Percentiles rank a stretch among this genome's conserved stretches.
Evolutionary conservation across 208 protist genomes (phyloP).

Genomic region (Perkinsela sp.): DNA sequence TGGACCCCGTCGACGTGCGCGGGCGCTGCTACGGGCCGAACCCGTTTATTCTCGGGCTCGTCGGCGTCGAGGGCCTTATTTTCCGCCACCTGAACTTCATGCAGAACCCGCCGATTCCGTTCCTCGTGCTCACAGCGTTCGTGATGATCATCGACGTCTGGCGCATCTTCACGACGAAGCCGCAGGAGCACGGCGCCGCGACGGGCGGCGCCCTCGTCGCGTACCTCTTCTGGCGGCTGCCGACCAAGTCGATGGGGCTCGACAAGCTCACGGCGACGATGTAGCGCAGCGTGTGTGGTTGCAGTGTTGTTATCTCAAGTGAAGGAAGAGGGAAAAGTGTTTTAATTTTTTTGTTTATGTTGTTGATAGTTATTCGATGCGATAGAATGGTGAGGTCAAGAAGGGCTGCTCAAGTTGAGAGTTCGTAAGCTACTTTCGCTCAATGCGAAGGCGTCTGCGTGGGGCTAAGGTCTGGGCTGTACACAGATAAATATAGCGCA

Average conservation of each 20-base stretch:
- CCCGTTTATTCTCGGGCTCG: constrained; percentile 49
- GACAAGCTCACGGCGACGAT: constrained; percentile 47
- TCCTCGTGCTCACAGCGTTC: constrained; percentile 48
- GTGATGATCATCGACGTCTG: constrained; percentile 62
- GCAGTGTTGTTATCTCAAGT: no score
- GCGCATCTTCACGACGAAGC: constrained; percentile 43
- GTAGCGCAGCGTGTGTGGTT: no score
- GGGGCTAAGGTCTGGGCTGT: no score
- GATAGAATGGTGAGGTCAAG: no score
- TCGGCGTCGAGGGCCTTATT: constrained; percentile 44
- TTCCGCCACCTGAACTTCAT: constrained; percentile 64
- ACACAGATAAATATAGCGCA: no score
- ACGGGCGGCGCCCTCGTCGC: constrained; percentile 52
- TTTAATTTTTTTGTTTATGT: no score
- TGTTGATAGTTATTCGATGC: no score
- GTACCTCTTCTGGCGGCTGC: constrained; percentile 49
- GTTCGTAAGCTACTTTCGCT: no score
- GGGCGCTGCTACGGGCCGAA: constrained; percentile 52
- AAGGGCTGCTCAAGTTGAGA: no score
- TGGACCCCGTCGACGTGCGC: constrained; percentile 44
- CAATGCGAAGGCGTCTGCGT: no score
- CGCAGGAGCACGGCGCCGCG: constrained; percentile 41
- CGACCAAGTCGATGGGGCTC: constrained; percentile 37
- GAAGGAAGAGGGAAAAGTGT: no score
- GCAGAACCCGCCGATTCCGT: constrained; percentile 54